phyloP scores from a whole-genome alignment of 768 basidiomycete species.

The Gautieria morchelliformis region DNA sequence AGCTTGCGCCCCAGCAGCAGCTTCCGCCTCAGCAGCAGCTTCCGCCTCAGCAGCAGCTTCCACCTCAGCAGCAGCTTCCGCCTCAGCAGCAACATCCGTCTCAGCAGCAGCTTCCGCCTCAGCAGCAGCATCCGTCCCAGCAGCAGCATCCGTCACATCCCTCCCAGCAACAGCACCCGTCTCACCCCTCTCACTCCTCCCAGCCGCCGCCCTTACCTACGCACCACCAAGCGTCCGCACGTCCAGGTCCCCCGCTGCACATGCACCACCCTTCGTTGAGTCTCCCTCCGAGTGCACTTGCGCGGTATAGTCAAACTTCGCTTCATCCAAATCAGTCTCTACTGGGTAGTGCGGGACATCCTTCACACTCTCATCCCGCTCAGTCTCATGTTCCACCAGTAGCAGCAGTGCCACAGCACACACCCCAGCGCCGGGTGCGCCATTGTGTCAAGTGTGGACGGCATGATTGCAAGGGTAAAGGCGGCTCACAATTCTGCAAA shows the following conservation, averaged over 20 bases:
- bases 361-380: background rate
- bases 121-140: too few species aligned
- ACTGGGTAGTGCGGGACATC: background rate
- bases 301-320: background rate
- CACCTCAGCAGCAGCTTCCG: background rate
- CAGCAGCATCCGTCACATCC: too few species aligned
- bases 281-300: background rate
- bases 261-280: background rate
- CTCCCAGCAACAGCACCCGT: background rate
- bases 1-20: too few species aligned
- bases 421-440: constrained; percentile 50
- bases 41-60: background rate
- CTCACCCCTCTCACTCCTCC: background rate
- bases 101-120: too few species aligned
- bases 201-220: background rate
- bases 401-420: constrained; percentile 15
- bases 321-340: background rate
- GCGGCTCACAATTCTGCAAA: constrained; percentile 61
- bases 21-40: too few species aligned
- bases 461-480: constrained; percentile 76
- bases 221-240: background rate
- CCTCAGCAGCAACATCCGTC: too few species aligned
- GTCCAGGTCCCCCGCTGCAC: background rate
- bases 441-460: constrained; percentile 81
- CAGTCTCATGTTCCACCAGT: background rate